Base-by-base conservation (phyloP, 495 filamentous ascomycete species). In the Tuber microsphaerosporum region DNA sequence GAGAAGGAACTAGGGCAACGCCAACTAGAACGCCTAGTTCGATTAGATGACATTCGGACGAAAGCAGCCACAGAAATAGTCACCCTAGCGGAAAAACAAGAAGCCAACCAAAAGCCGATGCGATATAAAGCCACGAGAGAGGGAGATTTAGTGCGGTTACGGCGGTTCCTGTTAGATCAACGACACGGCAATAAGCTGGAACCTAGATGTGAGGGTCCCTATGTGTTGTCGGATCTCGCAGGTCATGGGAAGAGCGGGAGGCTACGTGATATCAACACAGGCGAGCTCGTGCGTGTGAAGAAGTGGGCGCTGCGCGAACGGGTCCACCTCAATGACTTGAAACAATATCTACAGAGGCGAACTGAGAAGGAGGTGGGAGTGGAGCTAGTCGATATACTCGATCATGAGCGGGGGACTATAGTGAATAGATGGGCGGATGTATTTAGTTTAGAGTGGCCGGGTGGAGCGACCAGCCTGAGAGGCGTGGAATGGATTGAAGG, bases 121-220 rank as follows among this genome's bases (percentile, higher is more conserved):
- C 45, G 17, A 20, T 20, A 20, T 20, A 20, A 44, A 12, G 9
- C 69, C 2, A 71, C 45, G 2, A 5, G 20, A 2, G 69, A 45
- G 6, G 70, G 69, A 45, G 74, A 75, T 75, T 19, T 75, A 20
- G 74, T 75, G 0, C 26, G 72, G 34, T 19, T 72, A 5, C 20
- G 70, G 9, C 46, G 69, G 5, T 72, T 75, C 56, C 20, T 43
- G 6, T n/a, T 75, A 7, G 74, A 75, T 44, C 71, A 73, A 17
- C 2, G 20, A 0, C 17, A 41, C 0, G 74, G 70, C 0, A 20
- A 44, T 12, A 75, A 75, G 26, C 43, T 72, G 1, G 39, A 75
- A 9, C 14, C 74, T 26, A 42, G 46, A 17, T 75, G 74, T 69
- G 74, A 73, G 31, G 74, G 74, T 2, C 74, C 69, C 1, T 73